phyloP scores from a whole-genome alignment of 164 flowering plant species.

The Platanus orientalis region DNA sequence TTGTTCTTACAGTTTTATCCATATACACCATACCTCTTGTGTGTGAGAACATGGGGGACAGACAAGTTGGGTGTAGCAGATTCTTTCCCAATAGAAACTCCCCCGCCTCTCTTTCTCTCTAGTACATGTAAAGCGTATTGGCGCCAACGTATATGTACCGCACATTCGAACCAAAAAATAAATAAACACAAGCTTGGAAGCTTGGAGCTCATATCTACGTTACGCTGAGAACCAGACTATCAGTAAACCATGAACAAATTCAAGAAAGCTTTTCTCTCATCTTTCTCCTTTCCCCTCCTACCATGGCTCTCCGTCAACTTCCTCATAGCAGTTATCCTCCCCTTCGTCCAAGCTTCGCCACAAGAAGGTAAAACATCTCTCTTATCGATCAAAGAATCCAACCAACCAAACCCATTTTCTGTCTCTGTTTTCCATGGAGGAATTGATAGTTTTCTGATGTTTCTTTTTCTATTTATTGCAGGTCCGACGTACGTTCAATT shows the following conservation, averaged over 20 bases:
- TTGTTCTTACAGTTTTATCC: no score
- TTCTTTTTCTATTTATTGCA: slow-evolving; percentile 26
- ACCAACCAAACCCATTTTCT: not conserved
- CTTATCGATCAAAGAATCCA: not conserved
- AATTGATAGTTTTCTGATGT: not conserved
- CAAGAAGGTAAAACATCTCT: not conserved
- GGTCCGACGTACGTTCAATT: slow-evolving; percentile 44
- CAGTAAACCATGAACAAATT: not conserved
- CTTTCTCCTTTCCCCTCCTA: not conserved
- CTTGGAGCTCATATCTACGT: not conserved
- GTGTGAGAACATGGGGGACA: no score
- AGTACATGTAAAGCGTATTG: not conserved
- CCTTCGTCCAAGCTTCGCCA: not conserved
- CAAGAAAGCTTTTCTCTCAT: not conserved
- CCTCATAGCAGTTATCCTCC: no score
- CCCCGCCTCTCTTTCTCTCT: not conserved
- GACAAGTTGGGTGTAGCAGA: no score
- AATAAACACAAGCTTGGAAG: not conserved
- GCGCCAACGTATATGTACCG: not conserved
- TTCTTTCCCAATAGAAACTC: not conserved
- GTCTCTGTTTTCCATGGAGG: no score
- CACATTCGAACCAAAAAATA: not conserved
- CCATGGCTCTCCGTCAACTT: no score
- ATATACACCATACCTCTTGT: no score
- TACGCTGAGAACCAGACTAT: not conserved